Evolutionary conservation across 768 basidiomycete species (phyloP).

Genomic region (Neoboletus subvelutipes): DNA sequence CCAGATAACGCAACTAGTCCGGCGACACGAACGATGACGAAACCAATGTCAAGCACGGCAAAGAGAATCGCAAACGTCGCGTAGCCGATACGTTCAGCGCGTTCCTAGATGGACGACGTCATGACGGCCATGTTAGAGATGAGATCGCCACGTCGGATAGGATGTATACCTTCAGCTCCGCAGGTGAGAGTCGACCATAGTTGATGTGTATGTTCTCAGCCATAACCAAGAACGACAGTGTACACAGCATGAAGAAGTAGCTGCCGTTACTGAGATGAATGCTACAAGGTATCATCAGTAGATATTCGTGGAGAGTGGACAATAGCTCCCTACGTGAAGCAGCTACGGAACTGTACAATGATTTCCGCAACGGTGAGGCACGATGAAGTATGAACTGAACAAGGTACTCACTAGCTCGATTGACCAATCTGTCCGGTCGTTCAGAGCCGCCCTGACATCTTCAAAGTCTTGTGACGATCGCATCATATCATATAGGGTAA

Average conservation of each 20-base stretch:
- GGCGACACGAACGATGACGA: conserved; percentile 17
- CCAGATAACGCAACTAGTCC: conserved; percentile 13
- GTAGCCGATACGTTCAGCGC: conserved; percentile 13
- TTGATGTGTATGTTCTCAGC: conserved; percentile 20
- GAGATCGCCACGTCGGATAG: not conserved
- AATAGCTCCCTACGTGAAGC: conserved; percentile 5
- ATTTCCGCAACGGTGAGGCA: not conserved
- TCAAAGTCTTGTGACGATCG: conserved; percentile 19
- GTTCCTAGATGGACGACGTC: conserved; percentile 5
- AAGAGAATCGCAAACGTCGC: conserved; percentile 17
- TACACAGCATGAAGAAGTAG: conserved; percentile 11
- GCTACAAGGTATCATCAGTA: conserved; percentile 12
- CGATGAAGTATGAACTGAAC: not conserved
- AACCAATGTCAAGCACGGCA: conserved; percentile 21
- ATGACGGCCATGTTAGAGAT: not conserved
- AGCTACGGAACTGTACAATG: conserved; percentile 6
- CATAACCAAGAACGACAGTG: conserved; percentile 17
- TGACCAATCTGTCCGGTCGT: conserved; percentile 20
- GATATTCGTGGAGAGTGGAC: not conserved
- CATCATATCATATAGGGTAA: conserved; percentile 21
- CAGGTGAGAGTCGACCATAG: conserved; percentile 25
- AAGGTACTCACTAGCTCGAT: conserved; percentile 20
- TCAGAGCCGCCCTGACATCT: conserved; percentile 18
- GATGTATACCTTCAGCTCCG: conserved; percentile 23
- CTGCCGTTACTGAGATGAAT: conserved; percentile 15